Evolutionary conservation across 352 stramenopile genomes (phyloP), one percentile per base, ranked within the genome.

Genomic region (Blastocystis sp.): DNA sequence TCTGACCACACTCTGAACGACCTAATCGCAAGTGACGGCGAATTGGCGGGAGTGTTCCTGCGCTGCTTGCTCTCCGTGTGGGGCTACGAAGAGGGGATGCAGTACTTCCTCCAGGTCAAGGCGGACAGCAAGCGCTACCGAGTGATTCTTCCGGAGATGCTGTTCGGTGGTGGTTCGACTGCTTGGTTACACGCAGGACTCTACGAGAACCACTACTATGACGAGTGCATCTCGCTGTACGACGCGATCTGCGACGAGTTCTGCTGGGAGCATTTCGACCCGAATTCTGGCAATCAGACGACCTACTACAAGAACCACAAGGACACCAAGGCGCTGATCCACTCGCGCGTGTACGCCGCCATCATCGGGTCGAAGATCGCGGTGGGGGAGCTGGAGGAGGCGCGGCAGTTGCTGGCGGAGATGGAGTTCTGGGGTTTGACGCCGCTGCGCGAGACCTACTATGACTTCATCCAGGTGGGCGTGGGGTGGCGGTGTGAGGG

Each of bases 71-170:
- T 84, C 1, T 45, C 14, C 2, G 7, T 84, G 14, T 62, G 41
- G 28, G 74, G 74, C 53, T 64, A 84, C 41, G 74, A 84, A 28
- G 61, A 84, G 61, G 74, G 74, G 9, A 84, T 84, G 74, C 45
- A 67, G 41, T 84, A 84, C 52, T 84, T 84, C 28, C 34, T 84
- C n/a, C 34, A 34, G 9, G 67, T 52, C 48, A 45, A 53, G n/a
- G 52, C 74, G 11, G 5, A 61, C 11, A 53, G 21, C 41, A 67
- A 52, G 21, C 74, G 74, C 21, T 84, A 70, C 43, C 34, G 21
- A 19, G 45, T 67, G n/a, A 84, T 84, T 52, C 23, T 84, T 59
- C 74, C 74, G 19, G 74, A 84, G 45, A 48, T 84, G 45, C 45
- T 84, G 9, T 84, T 59, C 60, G 61, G 74, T 67, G 14, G 4